Evolutionary conservation across 2,329 filamentous ascomycete genomes (phyloP).

Genomic region (Alternaria sp.): DNA sequence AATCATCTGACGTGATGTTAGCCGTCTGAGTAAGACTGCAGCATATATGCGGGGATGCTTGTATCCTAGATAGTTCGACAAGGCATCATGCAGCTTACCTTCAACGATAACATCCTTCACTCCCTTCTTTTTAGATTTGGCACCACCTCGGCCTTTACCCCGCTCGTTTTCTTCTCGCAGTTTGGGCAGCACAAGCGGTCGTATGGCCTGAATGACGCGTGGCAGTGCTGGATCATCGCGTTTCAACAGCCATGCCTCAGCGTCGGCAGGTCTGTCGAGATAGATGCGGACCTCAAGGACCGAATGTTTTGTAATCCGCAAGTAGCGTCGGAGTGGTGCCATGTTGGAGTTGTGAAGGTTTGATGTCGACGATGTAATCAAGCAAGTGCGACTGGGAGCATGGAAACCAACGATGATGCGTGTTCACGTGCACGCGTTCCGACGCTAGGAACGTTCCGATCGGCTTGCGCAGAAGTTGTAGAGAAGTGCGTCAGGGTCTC

Average conservation of each 20-base stretch:
- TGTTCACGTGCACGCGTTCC: slow-evolving; percentile 27
- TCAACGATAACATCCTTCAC: slow-evolving; percentile 87
- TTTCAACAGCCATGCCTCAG: slow-evolving; percentile 82
- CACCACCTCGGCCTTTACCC: slow-evolving; percentile 65
- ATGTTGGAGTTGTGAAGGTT: slow-evolving; percentile 55
- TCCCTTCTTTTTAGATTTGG: slow-evolving; percentile 72
- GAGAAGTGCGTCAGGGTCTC: neutral
- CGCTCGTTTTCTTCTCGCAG: slow-evolving; percentile 81
- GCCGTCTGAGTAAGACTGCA: slow-evolving; percentile 18
- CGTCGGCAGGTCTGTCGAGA: slow-evolving; percentile 85
- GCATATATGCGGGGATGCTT: neutral
- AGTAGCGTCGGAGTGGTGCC: slow-evolving; percentile 87
- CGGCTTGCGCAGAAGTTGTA: slow-evolving; percentile 10
- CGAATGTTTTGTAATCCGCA: slow-evolving; percentile 90
- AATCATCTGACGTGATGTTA: slow-evolving; percentile 72
- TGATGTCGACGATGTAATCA: neutral
- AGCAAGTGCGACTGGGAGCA: neutral
- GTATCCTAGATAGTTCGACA: neutral
- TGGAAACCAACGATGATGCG: slow-evolving; percentile 17
- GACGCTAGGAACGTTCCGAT: slow-evolving; percentile 15
- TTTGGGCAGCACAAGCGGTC: slow-evolving; percentile 87
- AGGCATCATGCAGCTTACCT: slow-evolving; percentile 62
- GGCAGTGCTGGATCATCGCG: slow-evolving; percentile 77
- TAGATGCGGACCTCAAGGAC: slow-evolving; percentile 98
- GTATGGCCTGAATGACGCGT: slow-evolving; percentile 82